Conservation (phyloP, 768 basidiomycete species). For the Boletus rubescentipes region DNA sequence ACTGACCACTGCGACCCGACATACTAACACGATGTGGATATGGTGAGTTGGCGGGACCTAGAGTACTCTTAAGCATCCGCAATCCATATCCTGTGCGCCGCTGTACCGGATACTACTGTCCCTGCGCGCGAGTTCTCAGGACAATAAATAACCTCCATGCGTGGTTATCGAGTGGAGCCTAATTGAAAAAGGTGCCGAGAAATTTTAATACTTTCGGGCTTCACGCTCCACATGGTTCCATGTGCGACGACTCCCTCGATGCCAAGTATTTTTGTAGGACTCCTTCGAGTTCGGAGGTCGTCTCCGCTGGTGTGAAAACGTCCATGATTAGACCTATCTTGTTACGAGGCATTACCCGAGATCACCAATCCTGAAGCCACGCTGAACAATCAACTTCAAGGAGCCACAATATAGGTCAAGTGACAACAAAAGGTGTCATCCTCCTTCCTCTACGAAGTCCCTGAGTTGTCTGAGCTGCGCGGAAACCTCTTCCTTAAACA, state of each 20-base stretch:
- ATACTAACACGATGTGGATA: neutral
- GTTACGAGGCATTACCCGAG: neutral
- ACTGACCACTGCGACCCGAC: too few relatives aligned
- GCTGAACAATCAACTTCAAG: neutral
- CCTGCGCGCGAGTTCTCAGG: neutral
- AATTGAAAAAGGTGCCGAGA: neutral
- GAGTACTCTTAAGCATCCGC: neutral
- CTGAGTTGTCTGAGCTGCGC: constrained; percentile 65
- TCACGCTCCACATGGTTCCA: neutral
- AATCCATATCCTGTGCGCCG: neutral
- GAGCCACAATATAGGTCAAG: neutral
- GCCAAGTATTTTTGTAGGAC: neutral
- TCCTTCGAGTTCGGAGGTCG: neutral
- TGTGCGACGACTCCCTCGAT: neutral
- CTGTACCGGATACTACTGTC: neutral
- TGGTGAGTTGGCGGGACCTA: neutral
- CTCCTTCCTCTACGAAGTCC: constrained; percentile 61
- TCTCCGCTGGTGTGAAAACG: neutral
- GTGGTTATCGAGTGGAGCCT: neutral
- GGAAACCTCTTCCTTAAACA: constrained; percentile 79
- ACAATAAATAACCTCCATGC: neutral
- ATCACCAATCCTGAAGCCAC: neutral
- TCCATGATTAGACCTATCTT: neutral
- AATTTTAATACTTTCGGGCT: neutral
- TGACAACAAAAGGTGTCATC: constrained; percentile 15